Conservation (phyloP, 257 asterid genomes). For the Przewalskia tangutica region DNA sequence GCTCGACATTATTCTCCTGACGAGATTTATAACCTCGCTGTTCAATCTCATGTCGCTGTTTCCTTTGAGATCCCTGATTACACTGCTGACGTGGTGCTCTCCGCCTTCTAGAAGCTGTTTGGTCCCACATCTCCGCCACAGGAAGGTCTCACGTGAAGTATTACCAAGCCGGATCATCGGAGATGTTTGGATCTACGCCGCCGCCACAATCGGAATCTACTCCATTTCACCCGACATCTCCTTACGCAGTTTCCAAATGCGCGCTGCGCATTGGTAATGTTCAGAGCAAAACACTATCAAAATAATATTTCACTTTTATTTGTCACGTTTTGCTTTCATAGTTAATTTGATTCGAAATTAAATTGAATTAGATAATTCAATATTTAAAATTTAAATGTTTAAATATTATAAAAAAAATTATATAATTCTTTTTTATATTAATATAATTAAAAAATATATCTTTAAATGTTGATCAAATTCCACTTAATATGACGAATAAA, state of each 20-base stretch:
- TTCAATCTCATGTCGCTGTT: constrained; percentile 96
- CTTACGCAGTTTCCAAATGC: constrained; percentile 92
- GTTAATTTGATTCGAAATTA: too few species aligned
- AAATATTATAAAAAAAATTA: too few species aligned
- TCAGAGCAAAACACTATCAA: too few species aligned
- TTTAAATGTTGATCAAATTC: too few species aligned
- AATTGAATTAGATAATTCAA: too few species aligned
- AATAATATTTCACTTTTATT: too few species aligned
- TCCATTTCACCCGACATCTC: constrained; percentile 89
- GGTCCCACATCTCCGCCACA: constrained; percentile 76
- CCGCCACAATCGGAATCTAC: constrained; percentile 84
- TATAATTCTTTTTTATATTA: too few species aligned
- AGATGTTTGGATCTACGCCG: constrained; percentile 95
- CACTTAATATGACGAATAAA: too few species aligned
- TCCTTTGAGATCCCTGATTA: constrained; percentile 98
- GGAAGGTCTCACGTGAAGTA: constrained; percentile 60
- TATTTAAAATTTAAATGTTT: too few species aligned
- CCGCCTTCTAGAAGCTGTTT: constrained; percentile 86
- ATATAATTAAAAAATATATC: too few species aligned
- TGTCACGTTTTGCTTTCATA: too few species aligned
- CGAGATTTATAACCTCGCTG: constrained; percentile 97
- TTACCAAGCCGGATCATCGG: constrained; percentile 97
- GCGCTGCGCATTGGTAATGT: constrained; percentile 82
- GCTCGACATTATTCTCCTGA: constrained; percentile 79
- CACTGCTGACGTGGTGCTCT: constrained; percentile 97